A percentile compares a stretch with the other conserved stretches of the same genome.
Evolutionary conservation across 1,284 basidiomycete species (phyloP).

Genomic region (Rhodotorula glutinis): DNA sequence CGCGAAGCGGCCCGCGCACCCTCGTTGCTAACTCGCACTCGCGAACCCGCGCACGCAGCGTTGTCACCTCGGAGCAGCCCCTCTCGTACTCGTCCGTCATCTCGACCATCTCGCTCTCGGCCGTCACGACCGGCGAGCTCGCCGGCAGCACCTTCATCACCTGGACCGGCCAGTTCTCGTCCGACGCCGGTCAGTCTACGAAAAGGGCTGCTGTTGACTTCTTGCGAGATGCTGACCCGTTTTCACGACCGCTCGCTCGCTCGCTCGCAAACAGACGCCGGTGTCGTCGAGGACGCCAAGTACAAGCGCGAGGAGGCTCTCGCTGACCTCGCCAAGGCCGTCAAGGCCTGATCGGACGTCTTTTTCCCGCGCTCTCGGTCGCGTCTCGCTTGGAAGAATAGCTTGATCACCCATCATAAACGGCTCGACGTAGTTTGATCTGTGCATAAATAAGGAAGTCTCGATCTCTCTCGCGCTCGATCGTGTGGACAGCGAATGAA

Average conservation of each 20-base stretch:
- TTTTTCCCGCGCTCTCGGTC: no score
- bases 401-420: no score
- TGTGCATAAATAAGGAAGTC: no score
- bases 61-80: constrained; percentile 43
- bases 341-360: constrained; percentile 8
- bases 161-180: constrained; percentile 43
- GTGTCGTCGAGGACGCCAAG: constrained; percentile 43
- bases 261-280: constrained; percentile 18
- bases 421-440: no score
- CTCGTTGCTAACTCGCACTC: no score
- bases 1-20: no score
- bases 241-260: neutral
- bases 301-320: constrained; percentile 46
- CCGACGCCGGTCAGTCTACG: constrained; percentile 44
- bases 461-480: no score
- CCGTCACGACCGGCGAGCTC: constrained; percentile 42
- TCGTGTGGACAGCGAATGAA: no score
- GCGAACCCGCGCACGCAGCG: constrained; percentile 29
- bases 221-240: no score
- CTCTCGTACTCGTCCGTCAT: constrained; percentile 45
- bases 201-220: no score
- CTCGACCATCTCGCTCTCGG: constrained; percentile 43
- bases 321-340: constrained; percentile 43
- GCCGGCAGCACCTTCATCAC: constrained; percentile 43
- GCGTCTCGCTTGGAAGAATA: no score